Base-by-base conservation (phyloP, 345 rosid genomes). In the Eucalyptus erythrocorys region DNA sequence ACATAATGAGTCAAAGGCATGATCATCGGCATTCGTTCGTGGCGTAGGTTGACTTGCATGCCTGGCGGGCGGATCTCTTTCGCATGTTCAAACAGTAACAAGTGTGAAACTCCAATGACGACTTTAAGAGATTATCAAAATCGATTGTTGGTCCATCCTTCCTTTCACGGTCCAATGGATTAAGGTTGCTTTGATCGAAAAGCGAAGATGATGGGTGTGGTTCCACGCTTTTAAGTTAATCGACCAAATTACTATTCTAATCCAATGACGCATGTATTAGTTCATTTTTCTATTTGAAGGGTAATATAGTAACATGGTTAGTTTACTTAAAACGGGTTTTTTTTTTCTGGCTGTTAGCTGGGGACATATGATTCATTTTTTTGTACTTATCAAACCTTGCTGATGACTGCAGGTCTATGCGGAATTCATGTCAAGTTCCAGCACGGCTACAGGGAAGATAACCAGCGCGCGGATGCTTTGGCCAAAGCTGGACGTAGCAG, bases 71-170 rank as follows among this genome's bases (percentile, higher is more conserved):
- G 40, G 8, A 66, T n/a, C 37, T 16, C 68, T 61, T 32, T 2
- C 2, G 12, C 42, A 5, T 34, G 6, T 21, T 34, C 81, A 9
- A 34, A 5, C 2, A 34, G 1, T 1, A 17, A 68, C 13, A 3
- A 34, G 1, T 5, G 26, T 6, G 15, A 11, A 71, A 37, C 14
- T 37, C 47, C 8, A 2, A 21, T 21, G 43, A 71, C 24, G 26
- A 68, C 13, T 5, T 19, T 2, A 7, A 15, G 76, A 66, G 19
- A 55, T 8, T 34, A 68, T 4, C 11, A 24, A 55, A 55, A 55
- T 24, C 5, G 13, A 55, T 55, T 4, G 27, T 55, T 55, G 30
- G 1, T 30, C 13, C 24, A 71, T 19, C 26, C 19, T 34, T 71
- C 80, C 16, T 71, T 71, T 21, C 3, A 10, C 6, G 4, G 24